A percentile compares a stretch with the other conserved stretches of the same genome.
Conservation (phyloP, 495 filamentous ascomycete genomes). For the Bathelium albidoporum region DNA sequence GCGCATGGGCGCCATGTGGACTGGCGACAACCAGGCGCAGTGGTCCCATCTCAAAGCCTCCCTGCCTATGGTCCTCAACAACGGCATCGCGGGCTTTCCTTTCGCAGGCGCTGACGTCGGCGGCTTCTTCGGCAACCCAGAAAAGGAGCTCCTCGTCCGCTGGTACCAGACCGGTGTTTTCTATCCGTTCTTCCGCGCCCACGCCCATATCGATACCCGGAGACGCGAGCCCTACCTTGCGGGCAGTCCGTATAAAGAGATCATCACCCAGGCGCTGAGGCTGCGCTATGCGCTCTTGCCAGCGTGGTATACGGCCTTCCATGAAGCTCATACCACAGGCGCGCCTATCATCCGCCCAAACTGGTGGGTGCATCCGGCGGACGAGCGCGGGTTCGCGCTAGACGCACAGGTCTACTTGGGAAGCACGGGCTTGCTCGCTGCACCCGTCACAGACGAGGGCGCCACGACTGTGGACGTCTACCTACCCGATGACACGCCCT, state of each 20-base stretch:
- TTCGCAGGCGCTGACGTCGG: conserved; percentile 95
- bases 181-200: conserved; percentile 98
- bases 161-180: conserved; percentile 98
- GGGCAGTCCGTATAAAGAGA: conserved; percentile 71
- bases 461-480: conserved; percentile 68
- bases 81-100: conserved; percentile 86
- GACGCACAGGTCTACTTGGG: conserved; percentile 93
- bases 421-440: conserved; percentile 72
- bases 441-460: conserved; percentile 72
- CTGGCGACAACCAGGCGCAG: conserved; percentile 86
- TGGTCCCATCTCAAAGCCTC: conserved; percentile 84
- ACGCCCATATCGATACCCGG: conserved; percentile 92
- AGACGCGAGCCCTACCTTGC: conserved; percentile 87
- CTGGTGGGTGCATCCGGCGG: conserved; percentile 81
- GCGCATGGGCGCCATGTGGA: conserved; percentile 92
- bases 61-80: conserved; percentile 85
- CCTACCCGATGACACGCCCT: conserved; percentile 72
- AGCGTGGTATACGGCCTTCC: conserved; percentile 95
- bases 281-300: conserved; percentile 84
- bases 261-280: conserved; percentile 78
- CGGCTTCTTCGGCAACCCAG: conserved; percentile 95
- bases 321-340: conserved; percentile 70
- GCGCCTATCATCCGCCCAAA: conserved; percentile 82
- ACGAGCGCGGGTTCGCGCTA: conserved; percentile 73
- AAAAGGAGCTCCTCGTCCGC: conserved; percentile 76